Percentiles rank a stretch among this genome's conserved stretches.
Conservation (phyloP, 148 eudicot species). For the Arctostaphylos glauca region DNA sequence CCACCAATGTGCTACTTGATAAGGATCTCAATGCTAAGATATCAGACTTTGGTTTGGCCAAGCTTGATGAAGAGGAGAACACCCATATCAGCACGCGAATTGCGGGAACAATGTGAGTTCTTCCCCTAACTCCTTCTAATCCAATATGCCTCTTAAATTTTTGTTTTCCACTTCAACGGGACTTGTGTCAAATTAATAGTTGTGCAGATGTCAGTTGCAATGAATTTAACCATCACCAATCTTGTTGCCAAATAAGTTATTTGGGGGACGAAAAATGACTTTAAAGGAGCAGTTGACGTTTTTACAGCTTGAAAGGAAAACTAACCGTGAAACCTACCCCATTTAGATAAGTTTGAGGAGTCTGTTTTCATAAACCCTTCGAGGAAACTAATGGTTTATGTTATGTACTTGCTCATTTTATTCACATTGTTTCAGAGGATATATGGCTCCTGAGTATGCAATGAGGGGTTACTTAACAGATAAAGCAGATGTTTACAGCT, state of each 20-base stretch:
- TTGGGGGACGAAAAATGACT: not conserved
- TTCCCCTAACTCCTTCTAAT: not conserved
- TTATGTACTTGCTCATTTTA: not conserved
- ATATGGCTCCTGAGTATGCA: slow-evolving; percentile 95
- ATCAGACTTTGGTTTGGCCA: slow-evolving; percentile 87
- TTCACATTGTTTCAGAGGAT: slow-evolving; percentile 49
- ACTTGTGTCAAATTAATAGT: not conserved
- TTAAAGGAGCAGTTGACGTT: not conserved
- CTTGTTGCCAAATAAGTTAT: not conserved
- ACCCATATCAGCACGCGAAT: slow-evolving; percentile 77
- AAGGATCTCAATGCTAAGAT: slow-evolving; percentile 79
- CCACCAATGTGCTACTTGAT: slow-evolving; percentile 79
- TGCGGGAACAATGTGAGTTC: slow-evolving; percentile 76
- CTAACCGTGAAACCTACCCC: not conserved
- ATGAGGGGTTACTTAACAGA: slow-evolving; percentile 88
- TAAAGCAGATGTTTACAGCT: slow-evolving; percentile 93
- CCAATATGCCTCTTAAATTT: not conserved
- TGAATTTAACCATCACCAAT: not conserved
- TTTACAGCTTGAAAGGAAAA: not conserved
- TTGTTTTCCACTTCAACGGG: not conserved
- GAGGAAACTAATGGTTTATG: not conserved
- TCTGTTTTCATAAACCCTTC: not conserved
- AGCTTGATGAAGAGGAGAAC: slow-evolving; percentile 75
- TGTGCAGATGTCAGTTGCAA: not conserved
- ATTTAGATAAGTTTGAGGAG: not conserved